Evolutionary conservation across 345 rosid genomes (phyloP), one percentile per base, ranked within the genome.

Genomic region (Brassica nigra): DNA sequence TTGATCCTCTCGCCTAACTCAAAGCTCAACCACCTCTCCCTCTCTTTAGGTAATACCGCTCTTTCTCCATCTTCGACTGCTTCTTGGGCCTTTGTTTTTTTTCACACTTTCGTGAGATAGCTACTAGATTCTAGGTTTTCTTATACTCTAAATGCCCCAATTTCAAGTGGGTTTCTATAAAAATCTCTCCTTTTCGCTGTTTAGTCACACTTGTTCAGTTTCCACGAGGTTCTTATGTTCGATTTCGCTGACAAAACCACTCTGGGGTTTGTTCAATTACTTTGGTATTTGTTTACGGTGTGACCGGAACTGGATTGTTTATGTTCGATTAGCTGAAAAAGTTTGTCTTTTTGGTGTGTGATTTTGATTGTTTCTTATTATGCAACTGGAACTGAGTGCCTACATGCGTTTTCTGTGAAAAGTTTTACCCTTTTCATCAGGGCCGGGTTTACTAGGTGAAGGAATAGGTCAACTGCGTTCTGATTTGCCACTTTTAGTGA

Each of bases 1-100:
- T 76, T 75, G 42, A 65, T 76, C 70, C 59, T 70, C 64, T 66
- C 63, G 47, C 75, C 27, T 74, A 49, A 68, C 70, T 68, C 64
- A 76, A 52, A 68, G 61, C 65, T 27, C 27, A 36, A 42, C 4
- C 31, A 10, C 27, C 29, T 29, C 66, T 29, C 29, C 68, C 59
- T 39, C 44, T 49, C 83, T 58, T 34, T 66, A 59, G 84, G 81
- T 71, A 34, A 34, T 34, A 59, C 52, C 31, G 10, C 66, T 23
- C 61, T 66, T 70, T 70, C 76, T 39, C 2, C 66, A 1, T 75
- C 16, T 66, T 23, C 1, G 3, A 1, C 62, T 64, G 20, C 16
- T 75, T 66, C 55, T 23, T 23, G 27, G 27, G 27, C 27, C 27
- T 23, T 23, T 23, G 27, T 23, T 23, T n/a, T 66, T 70, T 42